Conservation (phyloP, 495 filamentous ascomycete species). For the Hyaloscypha hepaticicola region DNA sequence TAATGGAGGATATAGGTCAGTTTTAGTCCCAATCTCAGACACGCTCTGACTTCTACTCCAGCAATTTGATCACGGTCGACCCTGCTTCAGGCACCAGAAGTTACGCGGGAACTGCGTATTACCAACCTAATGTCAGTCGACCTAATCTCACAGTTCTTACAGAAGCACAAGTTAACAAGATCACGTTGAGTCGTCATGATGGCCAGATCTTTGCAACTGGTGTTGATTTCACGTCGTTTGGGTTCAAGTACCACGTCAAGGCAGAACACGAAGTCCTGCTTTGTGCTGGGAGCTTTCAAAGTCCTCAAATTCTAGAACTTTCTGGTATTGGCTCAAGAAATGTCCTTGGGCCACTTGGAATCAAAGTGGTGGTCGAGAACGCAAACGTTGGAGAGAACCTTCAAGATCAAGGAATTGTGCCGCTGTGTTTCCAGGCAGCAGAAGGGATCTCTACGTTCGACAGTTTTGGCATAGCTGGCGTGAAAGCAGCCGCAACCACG, state of each 20-base stretch:
- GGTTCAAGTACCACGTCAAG: neutral
- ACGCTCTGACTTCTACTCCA: neutral
- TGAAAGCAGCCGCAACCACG: slow-evolving; percentile 34
- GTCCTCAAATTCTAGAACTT: slow-evolving; percentile 27
- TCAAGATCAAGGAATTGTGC: slow-evolving; percentile 60
- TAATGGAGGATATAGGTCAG: slow-evolving; percentile 11
- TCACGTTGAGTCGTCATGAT: neutral
- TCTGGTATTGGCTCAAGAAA: slow-evolving; percentile 25
- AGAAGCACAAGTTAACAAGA: slow-evolving; percentile 5
- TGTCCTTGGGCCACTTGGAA: slow-evolving; percentile 42
- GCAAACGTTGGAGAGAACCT: slow-evolving; percentile 47
- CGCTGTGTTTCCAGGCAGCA: slow-evolving; percentile 42
- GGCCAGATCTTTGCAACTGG: neutral
- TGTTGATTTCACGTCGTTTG: slow-evolving; percentile 40
- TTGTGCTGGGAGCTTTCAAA: slow-evolving; percentile 17
- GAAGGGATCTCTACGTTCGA: slow-evolving; percentile 19
- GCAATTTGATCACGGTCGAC: slow-evolving; percentile 1
- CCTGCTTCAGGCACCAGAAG: slow-evolving; percentile 13
- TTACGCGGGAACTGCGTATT: slow-evolving; percentile 14
- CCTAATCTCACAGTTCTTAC: slow-evolving; percentile 22
- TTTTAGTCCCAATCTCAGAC: neutral
- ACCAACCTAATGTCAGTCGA: slow-evolving; percentile 12
- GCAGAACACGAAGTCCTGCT: slow-evolving; percentile 25
- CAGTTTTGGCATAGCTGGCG: slow-evolving; percentile 9
- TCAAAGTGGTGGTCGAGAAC: slow-evolving; percentile 43